Evolutionary conservation across 164 flowering plant species (phyloP), one percentile per base, ranked within the genome.

Genomic region (Magnolia kwangsiensis): DNA sequence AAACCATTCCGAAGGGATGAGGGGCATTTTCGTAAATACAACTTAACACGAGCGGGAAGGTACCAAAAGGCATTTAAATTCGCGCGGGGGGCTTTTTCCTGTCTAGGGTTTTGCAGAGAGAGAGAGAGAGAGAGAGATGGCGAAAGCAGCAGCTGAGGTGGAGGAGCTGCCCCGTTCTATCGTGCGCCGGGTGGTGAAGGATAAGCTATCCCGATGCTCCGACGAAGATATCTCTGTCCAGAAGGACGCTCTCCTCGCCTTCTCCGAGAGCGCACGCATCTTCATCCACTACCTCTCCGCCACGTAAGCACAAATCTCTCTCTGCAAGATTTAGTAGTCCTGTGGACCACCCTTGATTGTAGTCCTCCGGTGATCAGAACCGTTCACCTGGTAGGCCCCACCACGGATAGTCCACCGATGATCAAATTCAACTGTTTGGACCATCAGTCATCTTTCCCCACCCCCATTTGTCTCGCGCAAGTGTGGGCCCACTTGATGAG

Each of bases 161-260:
- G 86, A 85, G 21, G 86, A 80, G 67, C 75, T 85, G 49, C 87
- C 89, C 1, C 82, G 63, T 75, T 61, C 86, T 61, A 80, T 83
- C 45, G 87, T 85, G 77, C 83, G 84, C 51, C 78, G 87, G 75
- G 75, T 85, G 70, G 86, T 86, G 79, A 85, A 86, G 77, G 85
- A 83, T 24, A 83, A 85, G 80, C 81, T 86, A 2, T 74, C 85
- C 9, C 75, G 77, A 37, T 59, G 61, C 18, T 78, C 85, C 1
- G 86, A 64, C 9, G 83, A 71, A 27, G 85, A 85, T 7, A 21
- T 83, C 79, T n/a, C 24, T 49, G 50, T 84, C 61, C 79, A 82
- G 66, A 85, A 83, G 51, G 86, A 83, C 27, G 82, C 87, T 16
- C 80, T 86, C 58, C 75, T 78, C 61, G 86, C 87, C 45, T 86